These are phyloP conservation scores for Boletus albobrunnescens DNA, from an alignment of 1,284 basidiomycete species.

Conservation along the genomic window DNA sequence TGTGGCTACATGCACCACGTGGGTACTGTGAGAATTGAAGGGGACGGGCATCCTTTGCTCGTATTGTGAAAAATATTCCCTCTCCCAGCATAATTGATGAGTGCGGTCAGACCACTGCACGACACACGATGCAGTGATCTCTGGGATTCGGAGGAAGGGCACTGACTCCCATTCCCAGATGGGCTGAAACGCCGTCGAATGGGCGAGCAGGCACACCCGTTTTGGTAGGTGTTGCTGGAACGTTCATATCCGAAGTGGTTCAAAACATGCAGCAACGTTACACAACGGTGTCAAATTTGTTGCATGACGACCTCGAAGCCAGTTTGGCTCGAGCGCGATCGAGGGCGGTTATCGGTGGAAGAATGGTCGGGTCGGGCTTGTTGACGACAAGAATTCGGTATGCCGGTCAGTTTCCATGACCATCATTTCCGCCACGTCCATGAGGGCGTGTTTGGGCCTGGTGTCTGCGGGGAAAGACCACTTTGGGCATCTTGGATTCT, in stretches of 20 bases:
- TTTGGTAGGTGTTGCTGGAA: slow-evolving; percentile 7
- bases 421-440: slow-evolving; percentile 19
- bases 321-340: slow-evolving; percentile 12
- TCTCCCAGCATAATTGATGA: neutral
- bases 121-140: neutral
- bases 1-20: neutral
- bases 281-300: slow-evolving; percentile 3
- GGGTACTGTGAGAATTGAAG: neutral
- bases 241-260: neutral
- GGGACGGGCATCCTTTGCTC: neutral
- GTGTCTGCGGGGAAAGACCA: slow-evolving; percentile 5
- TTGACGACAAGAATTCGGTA: neutral
- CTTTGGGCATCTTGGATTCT: neutral
- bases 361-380: neutral
- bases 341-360: slow-evolving; percentile 20
- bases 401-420: slow-evolving; percentile 3
- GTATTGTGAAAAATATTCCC: neutral
- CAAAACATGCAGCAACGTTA: slow-evolving; percentile 1
- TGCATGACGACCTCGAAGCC: slow-evolving; percentile 25
- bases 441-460: neutral
- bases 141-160: neutral
- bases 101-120: neutral
- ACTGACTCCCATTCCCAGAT: slow-evolving; percentile 10
- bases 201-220: neutral
- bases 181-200: slow-evolving; percentile 16